Percentiles rank a stretch among this genome's conserved stretches.
phyloP scores from a whole-genome alignment of 768 basidiomycete species.

The Trametes cinnabarina region DNA sequence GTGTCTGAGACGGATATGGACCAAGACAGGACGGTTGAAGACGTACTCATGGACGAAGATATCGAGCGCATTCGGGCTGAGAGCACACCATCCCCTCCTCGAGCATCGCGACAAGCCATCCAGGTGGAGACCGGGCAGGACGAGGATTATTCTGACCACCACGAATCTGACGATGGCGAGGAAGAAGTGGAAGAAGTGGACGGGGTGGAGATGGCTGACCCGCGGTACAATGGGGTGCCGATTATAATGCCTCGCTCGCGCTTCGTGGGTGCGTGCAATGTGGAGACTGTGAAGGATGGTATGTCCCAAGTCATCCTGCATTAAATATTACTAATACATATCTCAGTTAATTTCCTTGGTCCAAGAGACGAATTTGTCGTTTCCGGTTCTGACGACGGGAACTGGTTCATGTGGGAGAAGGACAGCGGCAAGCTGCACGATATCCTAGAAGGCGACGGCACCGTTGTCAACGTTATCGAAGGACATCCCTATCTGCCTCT shows the following conservation, averaged over 20 bases:
- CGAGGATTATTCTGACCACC: background rate
- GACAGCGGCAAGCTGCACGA: constrained; percentile 59
- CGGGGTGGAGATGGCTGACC: constrained; percentile 21
- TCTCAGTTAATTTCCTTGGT: constrained; percentile 79
- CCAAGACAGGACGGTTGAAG: constrained; percentile 5
- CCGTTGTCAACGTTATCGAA: constrained; percentile 84
- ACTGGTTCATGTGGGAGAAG: constrained; percentile 88
- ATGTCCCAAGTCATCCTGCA: constrained; percentile 24
- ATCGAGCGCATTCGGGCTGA: constrained; percentile 23
- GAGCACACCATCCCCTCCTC: constrained; percentile 8
- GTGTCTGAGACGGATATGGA: background rate
- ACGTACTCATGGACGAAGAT: constrained; percentile 32
- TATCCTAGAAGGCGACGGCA: constrained; percentile 80
- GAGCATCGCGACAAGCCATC: background rate
- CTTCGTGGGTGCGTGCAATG: constrained; percentile 71
- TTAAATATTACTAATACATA: no score
- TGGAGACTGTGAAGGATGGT: constrained; percentile 88
- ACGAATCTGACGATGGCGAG: constrained; percentile 28
- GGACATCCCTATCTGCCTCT: constrained; percentile 76
- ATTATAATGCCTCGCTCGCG: constrained; percentile 60
- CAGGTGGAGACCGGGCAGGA: background rate
- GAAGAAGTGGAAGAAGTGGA: constrained; percentile 28
- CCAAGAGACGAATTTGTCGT: constrained; percentile 72
- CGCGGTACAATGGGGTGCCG: constrained; percentile 39
- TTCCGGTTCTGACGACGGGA: constrained; percentile 86